These are phyloP conservation scores for Fusarium sp. DNA, from an alignment of 2,329 filamentous ascomycete species.

Conservation along the genomic window DNA sequence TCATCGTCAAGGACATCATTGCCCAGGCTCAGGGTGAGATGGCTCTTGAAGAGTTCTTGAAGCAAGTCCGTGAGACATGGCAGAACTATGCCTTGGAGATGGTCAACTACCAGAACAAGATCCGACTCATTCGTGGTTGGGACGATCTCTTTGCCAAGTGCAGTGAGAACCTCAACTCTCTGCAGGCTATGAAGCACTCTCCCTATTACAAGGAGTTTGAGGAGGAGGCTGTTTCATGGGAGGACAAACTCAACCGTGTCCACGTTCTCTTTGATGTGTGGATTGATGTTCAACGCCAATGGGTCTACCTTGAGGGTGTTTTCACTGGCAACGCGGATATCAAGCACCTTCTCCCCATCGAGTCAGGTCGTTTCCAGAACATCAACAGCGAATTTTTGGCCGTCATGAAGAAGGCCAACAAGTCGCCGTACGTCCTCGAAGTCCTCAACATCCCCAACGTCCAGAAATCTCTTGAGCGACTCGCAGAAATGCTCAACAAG, in stretches of 20 bases:
- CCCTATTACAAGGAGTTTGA: slow-evolving; percentile 99
- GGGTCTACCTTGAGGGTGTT: slow-evolving; percentile 98
- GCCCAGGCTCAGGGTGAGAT: slow-evolving; percentile 97
- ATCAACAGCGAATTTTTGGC: slow-evolving; percentile 99
- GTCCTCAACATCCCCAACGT: slow-evolving; percentile 96
- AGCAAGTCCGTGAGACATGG: slow-evolving; percentile 97
- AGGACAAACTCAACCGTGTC: slow-evolving; percentile 96
- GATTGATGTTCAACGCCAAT: slow-evolving; percentile 99
- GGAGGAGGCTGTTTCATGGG: slow-evolving; percentile 95
- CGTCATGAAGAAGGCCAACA: slow-evolving; percentile 99
- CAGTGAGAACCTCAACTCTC: slow-evolving; percentile 95
- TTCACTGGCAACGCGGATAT: slow-evolving; percentile 99
- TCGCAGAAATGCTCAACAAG: slow-evolving; percentile 98
- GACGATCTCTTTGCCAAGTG: slow-evolving; percentile 99
- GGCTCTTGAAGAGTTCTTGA: slow-evolving; percentile 97
- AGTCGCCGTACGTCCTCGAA: slow-evolving; percentile 94
- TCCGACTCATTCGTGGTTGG: slow-evolving; percentile 95
- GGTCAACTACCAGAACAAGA: slow-evolving; percentile 98
- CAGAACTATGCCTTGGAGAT: slow-evolving; percentile 94
- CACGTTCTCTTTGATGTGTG: slow-evolving; percentile 99
- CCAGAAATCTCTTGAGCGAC: slow-evolving; percentile 92
- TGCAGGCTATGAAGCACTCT: slow-evolving; percentile 98
- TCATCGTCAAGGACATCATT: slow-evolving; percentile 91
- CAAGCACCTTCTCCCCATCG: slow-evolving; percentile 95
- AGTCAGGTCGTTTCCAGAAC: slow-evolving; percentile 97